phyloP scores from a whole-genome alignment of 2,329 filamentous ascomycete genomes.

The Trichoderma lentiforme region DNA sequence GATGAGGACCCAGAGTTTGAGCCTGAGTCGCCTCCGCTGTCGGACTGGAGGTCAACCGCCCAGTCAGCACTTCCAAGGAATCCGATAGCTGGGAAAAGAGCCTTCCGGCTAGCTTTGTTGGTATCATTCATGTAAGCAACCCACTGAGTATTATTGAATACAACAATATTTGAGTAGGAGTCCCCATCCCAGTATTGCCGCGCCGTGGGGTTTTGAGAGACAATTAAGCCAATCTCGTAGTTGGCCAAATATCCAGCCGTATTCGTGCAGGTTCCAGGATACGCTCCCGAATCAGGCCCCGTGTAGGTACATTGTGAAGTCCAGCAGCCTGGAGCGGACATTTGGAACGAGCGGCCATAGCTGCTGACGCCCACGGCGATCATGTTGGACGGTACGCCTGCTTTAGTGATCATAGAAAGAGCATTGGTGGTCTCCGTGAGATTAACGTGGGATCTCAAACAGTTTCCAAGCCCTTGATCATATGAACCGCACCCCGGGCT shows the following conservation, averaged over 20 bases:
- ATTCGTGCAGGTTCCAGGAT: conserved; percentile 27
- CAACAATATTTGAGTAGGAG: conserved; percentile 20
- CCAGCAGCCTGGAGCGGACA: conserved; percentile 30
- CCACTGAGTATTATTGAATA: conserved; percentile 23
- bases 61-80: conserved; percentile 32
- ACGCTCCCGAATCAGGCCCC: conserved; percentile 25
- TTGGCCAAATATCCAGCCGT: conserved; percentile 33
- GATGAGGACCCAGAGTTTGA: background rate
- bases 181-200: background rate
- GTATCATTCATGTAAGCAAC: conserved; percentile 28
- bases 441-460: conserved; percentile 37
- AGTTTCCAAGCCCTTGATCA: conserved; percentile 27
- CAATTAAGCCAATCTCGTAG: conserved; percentile 29
- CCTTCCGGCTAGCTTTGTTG: conserved; percentile 25
- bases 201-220: background rate
- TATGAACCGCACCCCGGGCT: conserved; percentile 24
- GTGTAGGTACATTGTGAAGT: conserved; percentile 27
- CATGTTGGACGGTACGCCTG: conserved; percentile 30
- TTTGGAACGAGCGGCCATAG: conserved; percentile 35
- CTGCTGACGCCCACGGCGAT: conserved; percentile 32
- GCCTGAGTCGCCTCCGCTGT: background rate
- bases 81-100: conserved; percentile 25
- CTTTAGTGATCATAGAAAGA: conserved; percentile 30
- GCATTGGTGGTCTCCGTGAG: conserved; percentile 33
- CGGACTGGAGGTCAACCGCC: conserved; percentile 26